phyloP scores from a whole-genome alignment of 208 protist species.

The Giardia duodenalis region DNA sequence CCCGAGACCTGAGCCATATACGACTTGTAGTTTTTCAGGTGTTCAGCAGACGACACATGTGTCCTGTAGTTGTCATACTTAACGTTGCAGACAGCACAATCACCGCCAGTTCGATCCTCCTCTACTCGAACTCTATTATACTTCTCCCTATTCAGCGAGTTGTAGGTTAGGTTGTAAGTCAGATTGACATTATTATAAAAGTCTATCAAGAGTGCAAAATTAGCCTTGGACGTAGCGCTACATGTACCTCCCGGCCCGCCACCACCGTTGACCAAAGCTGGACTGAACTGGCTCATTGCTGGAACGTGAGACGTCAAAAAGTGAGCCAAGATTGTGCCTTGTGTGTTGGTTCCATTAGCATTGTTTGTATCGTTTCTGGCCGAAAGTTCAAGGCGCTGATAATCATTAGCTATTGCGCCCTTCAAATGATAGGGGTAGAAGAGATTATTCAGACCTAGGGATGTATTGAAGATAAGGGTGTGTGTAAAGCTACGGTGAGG shows the following conservation, averaged over 20 bases:
- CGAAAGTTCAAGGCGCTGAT: neutral
- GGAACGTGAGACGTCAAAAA: neutral
- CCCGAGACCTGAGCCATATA: neutral
- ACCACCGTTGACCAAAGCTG: neutral
- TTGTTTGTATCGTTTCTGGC: neutral
- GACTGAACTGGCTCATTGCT: neutral
- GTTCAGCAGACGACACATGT: neutral
- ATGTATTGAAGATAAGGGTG: constrained; percentile 11
- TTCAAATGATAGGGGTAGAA: neutral
- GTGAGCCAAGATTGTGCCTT: neutral
- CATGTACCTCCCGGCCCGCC: neutral
- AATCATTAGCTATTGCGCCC: neutral
- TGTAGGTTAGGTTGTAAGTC: neutral
- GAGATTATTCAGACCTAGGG: neutral
- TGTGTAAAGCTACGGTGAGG: constrained; percentile 1
- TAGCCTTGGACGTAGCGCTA: neutral
- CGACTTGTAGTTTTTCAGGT: neutral
- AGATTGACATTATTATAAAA: neutral
- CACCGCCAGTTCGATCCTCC: constrained; percentile 6
- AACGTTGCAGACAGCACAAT: constrained; percentile 20
- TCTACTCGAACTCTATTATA: neutral
- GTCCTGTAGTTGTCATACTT: constrained; percentile 5
- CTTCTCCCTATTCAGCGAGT: constrained; percentile 21
- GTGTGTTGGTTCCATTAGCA: neutral
- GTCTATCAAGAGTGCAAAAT: neutral